These are phyloP conservation scores for Komagataella mondaviorum DNA, from an alignment of 805 yeast genomes.

Conservation along the genomic window DNA sequence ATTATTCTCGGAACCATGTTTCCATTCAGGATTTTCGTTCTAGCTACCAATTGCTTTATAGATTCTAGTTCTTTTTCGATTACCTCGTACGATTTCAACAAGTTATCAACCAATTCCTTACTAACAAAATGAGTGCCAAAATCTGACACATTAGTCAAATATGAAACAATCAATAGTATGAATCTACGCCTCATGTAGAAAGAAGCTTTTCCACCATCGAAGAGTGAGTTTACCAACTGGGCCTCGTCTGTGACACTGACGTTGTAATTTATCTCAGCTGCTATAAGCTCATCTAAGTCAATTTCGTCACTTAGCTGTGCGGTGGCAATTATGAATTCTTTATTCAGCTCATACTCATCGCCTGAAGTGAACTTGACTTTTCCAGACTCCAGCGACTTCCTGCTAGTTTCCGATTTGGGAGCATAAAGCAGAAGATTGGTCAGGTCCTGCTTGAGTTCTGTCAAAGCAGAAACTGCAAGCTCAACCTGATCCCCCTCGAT, in stretches of 20 bases:
- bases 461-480: conserved; percentile 5
- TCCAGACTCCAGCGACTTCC: conserved; percentile 32
- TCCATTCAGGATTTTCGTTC: conserved; percentile 40
- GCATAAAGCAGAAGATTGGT: conserved; percentile 25
- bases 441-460: conserved; percentile 30
- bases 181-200: conserved; percentile 60
- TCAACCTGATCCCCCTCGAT: conserved; percentile 20
- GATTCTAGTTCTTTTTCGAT: conserved; percentile 44
- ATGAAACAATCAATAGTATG: conserved; percentile 53
- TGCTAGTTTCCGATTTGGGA: conserved; percentile 29
- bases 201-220: conserved; percentile 53
- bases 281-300: conserved; percentile 61
- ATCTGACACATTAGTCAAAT: conserved; percentile 13
- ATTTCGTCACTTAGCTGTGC: conserved; percentile 48
- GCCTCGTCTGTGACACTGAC: conserved; percentile 16
- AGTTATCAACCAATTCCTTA: conserved; percentile 20
- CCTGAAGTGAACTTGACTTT: conserved; percentile 38
- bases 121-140: background rate
- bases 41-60: conserved; percentile 37
- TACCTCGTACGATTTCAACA: conserved; percentile 40
- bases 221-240: conserved; percentile 30
- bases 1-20: conserved; percentile 25
- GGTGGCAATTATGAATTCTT: conserved; percentile 49
- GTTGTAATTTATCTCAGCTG: conserved; percentile 55
- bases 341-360: conserved; percentile 46